Percentiles rank a stretch among this genome's conserved stretches.
Conservation (phyloP, 306 rosid species). For the Castanea mollissima region DNA sequence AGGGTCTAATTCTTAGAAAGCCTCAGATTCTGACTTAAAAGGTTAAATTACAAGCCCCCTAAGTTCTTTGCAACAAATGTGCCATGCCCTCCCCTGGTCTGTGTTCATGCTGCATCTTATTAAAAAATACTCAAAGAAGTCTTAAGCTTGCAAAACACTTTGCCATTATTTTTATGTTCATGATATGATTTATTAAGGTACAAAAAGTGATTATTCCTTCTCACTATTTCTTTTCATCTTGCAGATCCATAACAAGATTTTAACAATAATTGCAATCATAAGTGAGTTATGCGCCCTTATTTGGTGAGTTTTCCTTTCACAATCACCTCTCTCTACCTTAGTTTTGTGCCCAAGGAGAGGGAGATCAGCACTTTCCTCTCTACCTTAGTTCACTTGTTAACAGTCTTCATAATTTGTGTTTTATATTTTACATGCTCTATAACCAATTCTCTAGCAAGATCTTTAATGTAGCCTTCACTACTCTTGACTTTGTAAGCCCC, state of each 20-base stretch:
- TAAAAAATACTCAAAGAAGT: not conserved
- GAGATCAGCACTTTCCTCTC: constrained; percentile 15
- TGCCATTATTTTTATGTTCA: not conserved
- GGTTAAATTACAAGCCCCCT: not conserved
- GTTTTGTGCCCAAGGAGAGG: constrained; percentile 9
- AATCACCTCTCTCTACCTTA: constrained; percentile 13
- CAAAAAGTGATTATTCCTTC: not conserved
- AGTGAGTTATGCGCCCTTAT: constrained; percentile 81
- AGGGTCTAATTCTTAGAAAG: not conserved
- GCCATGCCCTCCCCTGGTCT: not conserved
- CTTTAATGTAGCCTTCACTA: not conserved
- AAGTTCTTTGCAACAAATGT: not conserved
- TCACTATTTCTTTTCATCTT: constrained; percentile 10
- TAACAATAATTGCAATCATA: constrained; percentile 74
- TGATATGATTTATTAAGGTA: not conserved
- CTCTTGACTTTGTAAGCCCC: not conserved
- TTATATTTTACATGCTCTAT: not conserved
- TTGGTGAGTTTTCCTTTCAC: constrained; percentile 55
- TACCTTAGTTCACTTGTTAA: constrained; percentile 1
- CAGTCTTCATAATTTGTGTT: not conserved
- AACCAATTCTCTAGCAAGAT: not conserved
- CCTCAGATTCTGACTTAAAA: not conserved
- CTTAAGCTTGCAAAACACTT: not conserved
- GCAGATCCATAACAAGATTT: constrained; percentile 79
- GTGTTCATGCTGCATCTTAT: not conserved